Base-by-base conservation (phyloP, 176 grass and related monocot genomes). In the Carex myosuroides region DNA sequence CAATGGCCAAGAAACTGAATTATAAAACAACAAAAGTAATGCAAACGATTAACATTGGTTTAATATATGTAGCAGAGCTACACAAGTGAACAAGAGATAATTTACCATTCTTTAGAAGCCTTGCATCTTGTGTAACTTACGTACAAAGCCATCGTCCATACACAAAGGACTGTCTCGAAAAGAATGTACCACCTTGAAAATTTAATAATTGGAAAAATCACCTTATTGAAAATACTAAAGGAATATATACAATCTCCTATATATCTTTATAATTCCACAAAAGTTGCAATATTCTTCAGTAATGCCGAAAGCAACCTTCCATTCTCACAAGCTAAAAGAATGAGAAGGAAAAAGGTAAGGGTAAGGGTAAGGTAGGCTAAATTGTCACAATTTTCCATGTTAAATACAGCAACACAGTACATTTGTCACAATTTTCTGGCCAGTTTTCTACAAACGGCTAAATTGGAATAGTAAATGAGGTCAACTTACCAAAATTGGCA, bases 121-220 rank as follows among this genome's bases (percentile, higher is more conserved):
- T 86, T 81, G 22, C 84, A 89, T 30, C 79, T 64, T 53, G 74
- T 76, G 68, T 68, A 82, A 77, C 75, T 58, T 53, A 86, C 7
- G 67, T 89, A 89, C 79, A 85, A 83, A 65, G 69, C 29, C 13
- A 64, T 76, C 1, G 88, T 89, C 83, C 88, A 89, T 18, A 64
- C 24, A 76, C 79, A 81, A 26, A 89, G 84, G 29, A 86, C 74
- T 3, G 88, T 83, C 66, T 89, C 88, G 29, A 26, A 84, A 64
- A 89, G 64, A 64, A 89, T 42, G 60, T 86, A 89, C 88, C 88
- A 89, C 88, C 88, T 89, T 58, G 13, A 79, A 79, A 68, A 85
- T 60, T 33, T 39, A 55, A 52, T 39, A 42, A 64, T 50, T 66
- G 73, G 74, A 72, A 33, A 64, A 64, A 29, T 67, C 6, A 33